A percentile compares a stretch with the other conserved stretches of the same genome.
These are phyloP conservation scores for Coniella vitis DNA, from an alignment of 2,329 filamentous ascomycete genomes.

Conservation along the genomic window DNA sequence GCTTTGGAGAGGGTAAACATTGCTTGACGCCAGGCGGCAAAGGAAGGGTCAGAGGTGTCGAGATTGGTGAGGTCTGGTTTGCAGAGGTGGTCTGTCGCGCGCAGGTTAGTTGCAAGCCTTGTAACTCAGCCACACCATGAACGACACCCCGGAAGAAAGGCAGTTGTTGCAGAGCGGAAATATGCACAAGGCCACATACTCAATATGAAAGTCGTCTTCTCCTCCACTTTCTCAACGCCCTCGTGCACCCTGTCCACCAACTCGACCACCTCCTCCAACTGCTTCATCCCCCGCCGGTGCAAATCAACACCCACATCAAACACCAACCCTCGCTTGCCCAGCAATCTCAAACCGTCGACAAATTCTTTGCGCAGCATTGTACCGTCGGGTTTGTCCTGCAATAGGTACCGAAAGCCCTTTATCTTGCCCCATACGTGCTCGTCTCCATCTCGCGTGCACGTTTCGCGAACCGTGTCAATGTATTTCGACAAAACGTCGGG, in stretches of 20 bases:
- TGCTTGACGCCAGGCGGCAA: slow-evolving; percentile 61
- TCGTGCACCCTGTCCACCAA: slow-evolving; percentile 64
- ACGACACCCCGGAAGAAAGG: too few species aligned
- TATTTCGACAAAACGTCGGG: slow-evolving; percentile 56
- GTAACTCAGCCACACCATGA: too few species aligned
- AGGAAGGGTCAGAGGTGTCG: slow-evolving; percentile 51
- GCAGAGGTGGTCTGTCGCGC: slow-evolving; percentile 86
- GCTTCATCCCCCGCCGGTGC: slow-evolving; percentile 65
- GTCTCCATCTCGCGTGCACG: slow-evolving; percentile 40
- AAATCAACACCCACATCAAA: slow-evolving; percentile 86
- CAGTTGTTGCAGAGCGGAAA: too few species aligned
- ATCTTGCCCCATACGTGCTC: slow-evolving; percentile 57
- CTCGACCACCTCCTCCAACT: slow-evolving; percentile 63
- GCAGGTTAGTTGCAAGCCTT: too few species aligned
- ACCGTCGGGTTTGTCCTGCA: slow-evolving; percentile 68
- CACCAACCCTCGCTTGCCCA: slow-evolving; percentile 55
- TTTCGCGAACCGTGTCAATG: slow-evolving; percentile 51
- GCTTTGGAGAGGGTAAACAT: slow-evolving; percentile 62
- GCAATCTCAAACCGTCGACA: slow-evolving; percentile 57
- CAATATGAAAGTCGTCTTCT: slow-evolving; percentile 61
- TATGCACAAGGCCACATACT: slow-evolving; percentile 42
- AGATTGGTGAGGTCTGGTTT: slow-evolving; percentile 70
- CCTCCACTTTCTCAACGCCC: slow-evolving; percentile 44
- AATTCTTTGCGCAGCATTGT: slow-evolving; percentile 59
- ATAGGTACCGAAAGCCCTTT: slow-evolving; percentile 73